Conservation (phyloP, 2,329 filamentous ascomycete genomes). For the Paraphoma sp. region DNA sequence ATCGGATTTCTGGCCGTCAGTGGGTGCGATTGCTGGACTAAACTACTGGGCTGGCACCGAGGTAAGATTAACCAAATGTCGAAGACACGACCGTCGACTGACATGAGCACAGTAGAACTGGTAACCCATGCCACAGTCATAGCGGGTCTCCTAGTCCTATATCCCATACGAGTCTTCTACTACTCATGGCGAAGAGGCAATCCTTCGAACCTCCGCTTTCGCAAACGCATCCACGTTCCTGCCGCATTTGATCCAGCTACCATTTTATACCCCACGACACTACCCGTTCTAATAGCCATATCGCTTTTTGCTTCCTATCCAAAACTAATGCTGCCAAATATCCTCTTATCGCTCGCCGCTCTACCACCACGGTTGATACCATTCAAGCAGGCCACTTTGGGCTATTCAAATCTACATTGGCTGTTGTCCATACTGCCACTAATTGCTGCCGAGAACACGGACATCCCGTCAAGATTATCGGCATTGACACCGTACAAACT, state of each 20-base stretch:
- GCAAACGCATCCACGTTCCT: slow-evolving; percentile 67
- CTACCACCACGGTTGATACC: slow-evolving; percentile 78
- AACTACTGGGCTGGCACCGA: slow-evolving; percentile 49
- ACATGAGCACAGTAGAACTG: slow-evolving; percentile 46
- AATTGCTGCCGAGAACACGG: slow-evolving; percentile 56
- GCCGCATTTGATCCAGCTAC: slow-evolving; percentile 88
- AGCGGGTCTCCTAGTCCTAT: slow-evolving; percentile 37
- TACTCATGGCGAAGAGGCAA: slow-evolving; percentile 34
- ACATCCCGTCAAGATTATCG: slow-evolving; percentile 43
- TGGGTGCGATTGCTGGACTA: slow-evolving; percentile 46
- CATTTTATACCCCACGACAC: slow-evolving; percentile 80
- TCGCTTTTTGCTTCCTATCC: slow-evolving; percentile 71
- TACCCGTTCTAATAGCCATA: slow-evolving; percentile 79
- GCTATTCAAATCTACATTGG: slow-evolving; percentile 79
- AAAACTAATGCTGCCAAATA: slow-evolving; percentile 73
- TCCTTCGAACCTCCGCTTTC: slow-evolving; percentile 35
- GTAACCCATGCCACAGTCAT: slow-evolving; percentile 47
- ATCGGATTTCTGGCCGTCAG: slow-evolving; percentile 57
- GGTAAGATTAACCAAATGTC: slow-evolving; percentile 30
- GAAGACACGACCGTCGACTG: background rate
- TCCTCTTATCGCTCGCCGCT: slow-evolving; percentile 80
- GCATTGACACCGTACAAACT: slow-evolving; percentile 44
- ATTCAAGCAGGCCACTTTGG: slow-evolving; percentile 61
- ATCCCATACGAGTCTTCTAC: slow-evolving; percentile 48
- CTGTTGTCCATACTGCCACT: slow-evolving; percentile 74